Base-by-base conservation (phyloP, 2,329 filamentous ascomycete species). In the Didymella sp. region DNA sequence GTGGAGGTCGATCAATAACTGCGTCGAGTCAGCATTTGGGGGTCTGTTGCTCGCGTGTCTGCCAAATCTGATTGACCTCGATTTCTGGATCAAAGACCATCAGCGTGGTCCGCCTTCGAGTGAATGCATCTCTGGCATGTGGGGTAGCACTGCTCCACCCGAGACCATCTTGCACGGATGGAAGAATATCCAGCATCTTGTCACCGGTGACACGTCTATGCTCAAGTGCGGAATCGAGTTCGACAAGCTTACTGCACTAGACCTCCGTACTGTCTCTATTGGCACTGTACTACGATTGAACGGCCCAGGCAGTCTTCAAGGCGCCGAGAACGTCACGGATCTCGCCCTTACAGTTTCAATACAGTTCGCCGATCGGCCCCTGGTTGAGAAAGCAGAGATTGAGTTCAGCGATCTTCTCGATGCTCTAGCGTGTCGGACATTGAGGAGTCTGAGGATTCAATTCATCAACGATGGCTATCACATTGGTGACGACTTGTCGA, bases 11-110 rank as follows among this genome's bases (percentile, higher is more conserved):
- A 45, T 69, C 21, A 52, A 60, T 15, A 64, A 68, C 37, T 62
- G 59, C 12, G 52, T 71, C n/a, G 67, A 71, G 24, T 69, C 65
- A 5, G 63, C 64, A 1, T 69, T 64, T 25, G 64, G 56, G 11
- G 68, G 68, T 3, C 15, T 69, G 3, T 37, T 71, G 9, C 51
- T 71, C 3, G 37, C 53, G 2, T 40, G 68, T 2, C 49, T 69
- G 6, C 67, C 68, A 7, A 68, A 62, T n/a, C 50, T 69, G 6
- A 41, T 25, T 3, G 56, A 62, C 6, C 55, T 71, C 17, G 59
- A 65, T n/a, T 63, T 64, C 40, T 56, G 58, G 51, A 55, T 68
- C 8, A 61, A 60, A 25, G 68, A 70, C 22, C 60, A 65, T 46
- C 42, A 60, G 22, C 60, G 60, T 15, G 61, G 61, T 6, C 54